These are phyloP conservation scores for Polygonum maritimum DNA, from an alignment of 148 eudicot genomes.

Conservation along the genomic window DNA sequence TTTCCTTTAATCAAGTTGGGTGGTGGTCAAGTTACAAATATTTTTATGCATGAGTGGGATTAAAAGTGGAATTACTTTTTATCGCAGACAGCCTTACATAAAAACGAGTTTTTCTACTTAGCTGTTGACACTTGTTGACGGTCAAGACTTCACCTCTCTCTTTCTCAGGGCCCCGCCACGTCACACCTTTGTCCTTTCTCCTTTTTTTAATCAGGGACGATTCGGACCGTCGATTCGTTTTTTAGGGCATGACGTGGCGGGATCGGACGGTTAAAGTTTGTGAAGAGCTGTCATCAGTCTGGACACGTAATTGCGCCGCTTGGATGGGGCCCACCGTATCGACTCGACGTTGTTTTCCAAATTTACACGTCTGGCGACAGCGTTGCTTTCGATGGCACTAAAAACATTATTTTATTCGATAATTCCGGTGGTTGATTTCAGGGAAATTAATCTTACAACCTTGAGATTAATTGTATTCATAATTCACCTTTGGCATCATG, in stretches of 20 bases:
- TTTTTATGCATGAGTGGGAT: not conserved
- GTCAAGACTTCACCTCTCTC: not conserved
- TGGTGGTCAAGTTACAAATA: not conserved
- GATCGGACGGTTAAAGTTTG: not conserved
- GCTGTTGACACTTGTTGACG: constrained; percentile 3
- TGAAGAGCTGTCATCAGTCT: not conserved
- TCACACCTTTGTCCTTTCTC: not conserved
- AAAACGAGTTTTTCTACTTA: not conserved
- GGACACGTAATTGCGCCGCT: constrained; percentile 5
- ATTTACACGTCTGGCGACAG: constrained; percentile 10
- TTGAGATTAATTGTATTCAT: no score
- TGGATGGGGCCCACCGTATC: not conserved
- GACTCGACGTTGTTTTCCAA: constrained; percentile 5
- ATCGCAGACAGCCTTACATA: not conserved
- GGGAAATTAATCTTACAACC: no score
- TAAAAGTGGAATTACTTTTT: not conserved
- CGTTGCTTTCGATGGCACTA: constrained; percentile 1
- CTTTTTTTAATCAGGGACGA: not conserved
- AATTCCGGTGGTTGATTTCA: not conserved
- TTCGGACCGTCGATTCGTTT: not conserved
- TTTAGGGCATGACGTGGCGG: not conserved
- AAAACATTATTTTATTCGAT: not conserved
- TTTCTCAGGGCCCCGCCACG: not conserved
- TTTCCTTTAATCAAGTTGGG: no score
- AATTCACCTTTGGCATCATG: no score